These are phyloP conservation scores for Pichia nakasei DNA, from an alignment of 805 yeast genomes.

Conservation along the genomic window DNA sequence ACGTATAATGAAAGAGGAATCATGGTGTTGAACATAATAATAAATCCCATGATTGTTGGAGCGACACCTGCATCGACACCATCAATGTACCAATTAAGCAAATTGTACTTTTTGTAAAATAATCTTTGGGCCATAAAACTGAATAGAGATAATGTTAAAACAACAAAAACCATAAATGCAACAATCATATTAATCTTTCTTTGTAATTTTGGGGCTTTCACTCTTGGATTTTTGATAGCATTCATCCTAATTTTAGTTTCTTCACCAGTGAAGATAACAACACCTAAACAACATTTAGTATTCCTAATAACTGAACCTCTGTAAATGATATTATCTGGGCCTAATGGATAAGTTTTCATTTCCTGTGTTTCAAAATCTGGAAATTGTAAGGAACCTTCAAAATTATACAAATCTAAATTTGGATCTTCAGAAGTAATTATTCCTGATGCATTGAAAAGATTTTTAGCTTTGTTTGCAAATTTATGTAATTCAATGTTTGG, in stretches of 20 bases:
- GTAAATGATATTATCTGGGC: slow-evolving; percentile 76
- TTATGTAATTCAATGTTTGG: slow-evolving; percentile 60
- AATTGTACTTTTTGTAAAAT: slow-evolving; percentile 31
- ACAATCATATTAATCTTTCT: slow-evolving; percentile 75
- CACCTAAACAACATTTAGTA: slow-evolving; percentile 63
- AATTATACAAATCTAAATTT: slow-evolving; percentile 81
- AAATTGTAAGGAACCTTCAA: slow-evolving; percentile 64
- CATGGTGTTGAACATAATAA: slow-evolving; percentile 94
- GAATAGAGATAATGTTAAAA: slow-evolving; percentile 62
- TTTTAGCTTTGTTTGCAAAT: slow-evolving; percentile 39
- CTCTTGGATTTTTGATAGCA: slow-evolving; percentile 80
- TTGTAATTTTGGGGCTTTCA: slow-evolving; percentile 90
- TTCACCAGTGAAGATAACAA: slow-evolving; percentile 90
- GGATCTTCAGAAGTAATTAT: slow-evolving; percentile 79
- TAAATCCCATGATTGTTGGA: slow-evolving; percentile 88
- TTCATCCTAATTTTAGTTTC: slow-evolving; percentile 95
- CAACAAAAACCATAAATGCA: slow-evolving; percentile 78
- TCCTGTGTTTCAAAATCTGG: slow-evolving; percentile 19
- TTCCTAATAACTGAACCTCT: slow-evolving; percentile 88
- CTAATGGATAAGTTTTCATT: slow-evolving; percentile 46
- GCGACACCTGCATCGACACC: slow-evolving; percentile 75
- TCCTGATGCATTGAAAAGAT: slow-evolving; percentile 41
- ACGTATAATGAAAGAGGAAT: slow-evolving; percentile 93
- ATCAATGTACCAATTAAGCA: slow-evolving; percentile 63
- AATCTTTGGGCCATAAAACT: slow-evolving; percentile 74